These are phyloP conservation scores for Drosera capensis DNA, from an alignment of 148 eudicot species.

Conservation along the genomic window DNA sequence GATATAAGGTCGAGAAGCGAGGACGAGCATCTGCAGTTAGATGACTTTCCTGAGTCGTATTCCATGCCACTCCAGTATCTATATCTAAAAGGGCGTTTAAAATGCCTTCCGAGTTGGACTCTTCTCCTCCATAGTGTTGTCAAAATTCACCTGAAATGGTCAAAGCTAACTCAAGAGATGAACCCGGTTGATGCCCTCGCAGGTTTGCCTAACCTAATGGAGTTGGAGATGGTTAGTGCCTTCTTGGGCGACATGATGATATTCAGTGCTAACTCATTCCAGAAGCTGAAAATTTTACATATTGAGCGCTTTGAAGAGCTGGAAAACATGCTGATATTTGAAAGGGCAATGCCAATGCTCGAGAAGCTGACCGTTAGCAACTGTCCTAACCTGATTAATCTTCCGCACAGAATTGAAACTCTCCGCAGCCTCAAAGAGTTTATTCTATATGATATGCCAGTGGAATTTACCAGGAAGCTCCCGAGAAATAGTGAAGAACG, in stretches of 20 bases:
- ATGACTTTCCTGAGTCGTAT: background rate
- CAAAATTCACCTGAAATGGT: slow-evolving; percentile 6
- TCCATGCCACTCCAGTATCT: slow-evolving; percentile 5
- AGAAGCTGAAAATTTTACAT: slow-evolving; percentile 15
- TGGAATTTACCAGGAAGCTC: slow-evolving; percentile 5
- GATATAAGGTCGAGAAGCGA: slow-evolving; percentile 1
- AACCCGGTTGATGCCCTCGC: slow-evolving; percentile 15
- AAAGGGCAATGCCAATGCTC: slow-evolving; percentile 12
- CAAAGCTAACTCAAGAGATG: background rate
- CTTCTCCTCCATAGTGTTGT: background rate
- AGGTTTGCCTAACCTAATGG: slow-evolving; percentile 13
- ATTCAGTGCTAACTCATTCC: slow-evolving; percentile 13
- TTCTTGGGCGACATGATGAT: slow-evolving; percentile 9
- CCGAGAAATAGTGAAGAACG: background rate
- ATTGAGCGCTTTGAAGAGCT: slow-evolving; percentile 10
- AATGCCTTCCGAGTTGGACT: slow-evolving; percentile 9
- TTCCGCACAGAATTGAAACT: slow-evolving; percentile 5
- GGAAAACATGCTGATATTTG: slow-evolving; percentile 1
- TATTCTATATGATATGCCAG: slow-evolving; percentile 7
- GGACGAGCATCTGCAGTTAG: slow-evolving; percentile 7
- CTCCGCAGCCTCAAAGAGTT: slow-evolving; percentile 9
- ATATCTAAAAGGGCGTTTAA: slow-evolving; percentile 7
- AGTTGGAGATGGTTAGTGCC: slow-evolving; percentile 16
- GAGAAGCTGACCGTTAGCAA: slow-evolving; percentile 3
- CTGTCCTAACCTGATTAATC: background rate